phyloP scores from a whole-genome alignment of 768 basidiomycete species.

The Paxillus rubicundulus region DNA sequence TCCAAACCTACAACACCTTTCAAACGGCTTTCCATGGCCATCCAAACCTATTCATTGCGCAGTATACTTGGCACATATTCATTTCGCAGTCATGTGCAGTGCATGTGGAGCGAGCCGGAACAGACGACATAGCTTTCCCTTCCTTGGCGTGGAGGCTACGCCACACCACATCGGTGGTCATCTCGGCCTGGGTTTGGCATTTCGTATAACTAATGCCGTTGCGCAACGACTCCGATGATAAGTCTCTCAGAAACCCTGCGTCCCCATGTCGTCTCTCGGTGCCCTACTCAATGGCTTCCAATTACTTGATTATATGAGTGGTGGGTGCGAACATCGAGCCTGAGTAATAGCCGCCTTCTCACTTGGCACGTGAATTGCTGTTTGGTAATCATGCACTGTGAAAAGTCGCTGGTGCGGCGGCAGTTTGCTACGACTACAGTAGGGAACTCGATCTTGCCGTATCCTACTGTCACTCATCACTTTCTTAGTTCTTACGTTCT shows the following conservation, averaged over 20 bases:
- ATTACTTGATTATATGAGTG: not conserved
- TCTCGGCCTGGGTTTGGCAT: not conserved
- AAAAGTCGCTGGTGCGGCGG: slow-evolving; percentile 1
- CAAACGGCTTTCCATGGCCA: no score
- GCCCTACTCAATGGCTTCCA: not conserved
- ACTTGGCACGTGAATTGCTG: not conserved
- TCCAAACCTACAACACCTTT: no score
- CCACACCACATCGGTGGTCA: not conserved
- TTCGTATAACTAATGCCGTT: not conserved
- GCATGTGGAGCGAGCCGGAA: not conserved
- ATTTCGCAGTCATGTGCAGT: no score
- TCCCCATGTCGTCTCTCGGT: not conserved
- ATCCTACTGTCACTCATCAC: not conserved
- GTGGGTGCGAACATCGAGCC: not conserved
- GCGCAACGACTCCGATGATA: not conserved
- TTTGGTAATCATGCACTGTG: not conserved
- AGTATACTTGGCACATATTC: no score
- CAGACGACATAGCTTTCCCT: not conserved
- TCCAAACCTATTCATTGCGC: no score
- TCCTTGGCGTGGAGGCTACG: not conserved
- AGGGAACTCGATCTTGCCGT: not conserved
- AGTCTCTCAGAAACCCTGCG: not conserved
- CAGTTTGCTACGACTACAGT: slow-evolving; percentile 13
- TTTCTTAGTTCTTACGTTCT: slow-evolving; percentile 8
- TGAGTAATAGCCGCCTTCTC: not conserved